Conservation (phyloP, 768 basidiomycete genomes). For the Tricholoma matsutake region DNA sequence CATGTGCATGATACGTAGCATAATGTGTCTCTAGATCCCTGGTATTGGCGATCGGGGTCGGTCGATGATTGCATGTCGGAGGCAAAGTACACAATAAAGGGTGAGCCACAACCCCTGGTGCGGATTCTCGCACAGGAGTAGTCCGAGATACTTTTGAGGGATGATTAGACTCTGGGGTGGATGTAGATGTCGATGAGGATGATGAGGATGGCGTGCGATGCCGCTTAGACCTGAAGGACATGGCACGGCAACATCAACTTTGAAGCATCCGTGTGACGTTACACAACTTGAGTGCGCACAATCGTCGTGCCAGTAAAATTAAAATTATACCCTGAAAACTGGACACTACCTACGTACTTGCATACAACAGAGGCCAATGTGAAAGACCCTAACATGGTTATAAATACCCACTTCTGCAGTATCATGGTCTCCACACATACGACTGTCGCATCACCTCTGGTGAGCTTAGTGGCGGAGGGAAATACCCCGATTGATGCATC, state of each 20-base stretch:
- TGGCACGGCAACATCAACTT: background rate
- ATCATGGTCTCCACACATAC: conserved; percentile 4
- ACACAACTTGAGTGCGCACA: background rate
- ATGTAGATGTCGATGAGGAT: conserved; percentile 32
- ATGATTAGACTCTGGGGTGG: conserved; percentile 26
- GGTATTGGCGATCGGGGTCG: conserved; percentile 62
- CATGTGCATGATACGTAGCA: conserved; percentile 79
- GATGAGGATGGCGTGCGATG: conserved; percentile 36
- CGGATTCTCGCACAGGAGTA: conserved; percentile 11
- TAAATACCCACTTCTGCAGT: background rate
- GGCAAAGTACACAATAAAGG: conserved; percentile 70
- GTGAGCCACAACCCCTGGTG: conserved; percentile 20
- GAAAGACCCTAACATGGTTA: background rate
- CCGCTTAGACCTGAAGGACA: conserved; percentile 30
- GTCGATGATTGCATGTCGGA: conserved; percentile 71
- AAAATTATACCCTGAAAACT: conserved; percentile 12
- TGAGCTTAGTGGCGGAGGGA: conserved; percentile 13
- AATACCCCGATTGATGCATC: conserved; percentile 8
- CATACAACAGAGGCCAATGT: conserved; percentile 4
- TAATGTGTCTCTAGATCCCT: conserved; percentile 82
- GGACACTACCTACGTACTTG: conserved; percentile 7
- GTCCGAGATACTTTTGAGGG: conserved; percentile 29
- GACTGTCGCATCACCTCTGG: conserved; percentile 10
- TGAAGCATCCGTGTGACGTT: conserved; percentile 2
- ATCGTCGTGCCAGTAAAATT: background rate